phyloP scores from a whole-genome alignment of 495 filamentous ascomycete species.

The Aspergillus olivimuriae region DNA sequence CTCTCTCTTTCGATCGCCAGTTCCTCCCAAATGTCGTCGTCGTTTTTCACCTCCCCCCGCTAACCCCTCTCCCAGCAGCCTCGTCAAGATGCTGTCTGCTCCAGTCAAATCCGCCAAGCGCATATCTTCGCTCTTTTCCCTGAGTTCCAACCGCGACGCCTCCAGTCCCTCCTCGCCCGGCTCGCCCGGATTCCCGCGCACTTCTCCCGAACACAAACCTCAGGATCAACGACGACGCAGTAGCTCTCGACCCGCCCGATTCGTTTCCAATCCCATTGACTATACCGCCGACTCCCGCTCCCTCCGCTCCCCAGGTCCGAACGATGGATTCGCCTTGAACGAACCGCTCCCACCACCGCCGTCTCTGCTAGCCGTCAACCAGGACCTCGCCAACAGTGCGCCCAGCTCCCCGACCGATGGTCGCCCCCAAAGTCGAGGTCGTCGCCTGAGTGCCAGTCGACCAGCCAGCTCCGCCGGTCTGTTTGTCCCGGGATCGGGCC shows the following conservation, averaged over 20 bases:
- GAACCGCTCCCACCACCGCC: constrained; percentile 35
- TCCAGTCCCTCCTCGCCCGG: constrained; percentile 22
- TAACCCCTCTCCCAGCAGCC: constrained; percentile 4
- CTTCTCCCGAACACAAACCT: constrained; percentile 18
- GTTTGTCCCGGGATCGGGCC: constrained; percentile 29
- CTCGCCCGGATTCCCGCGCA: constrained; percentile 18
- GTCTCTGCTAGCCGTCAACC: constrained; percentile 36
- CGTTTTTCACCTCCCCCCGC: constrained; percentile 4
- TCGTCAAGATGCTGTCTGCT: constrained; percentile 38
- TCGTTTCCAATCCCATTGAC: constrained; percentile 31
- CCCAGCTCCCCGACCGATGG: constrained; percentile 26
- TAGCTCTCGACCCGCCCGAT: constrained; percentile 31
- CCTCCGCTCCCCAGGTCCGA: constrained; percentile 18
- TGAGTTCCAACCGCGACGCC: constrained; percentile 33
- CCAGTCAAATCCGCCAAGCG: constrained; percentile 45
- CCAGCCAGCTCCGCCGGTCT: constrained; percentile 33
- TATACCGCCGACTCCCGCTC: constrained; percentile 24
- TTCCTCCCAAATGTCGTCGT: constrained; percentile 6
- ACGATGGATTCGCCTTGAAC: constrained; percentile 29
- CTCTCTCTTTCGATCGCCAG: constrained; percentile 6
- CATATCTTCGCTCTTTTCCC: constrained; percentile 43
- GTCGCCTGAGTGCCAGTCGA: constrained; percentile 27
- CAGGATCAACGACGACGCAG: constrained; percentile 25
- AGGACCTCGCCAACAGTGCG: constrained; percentile 32
- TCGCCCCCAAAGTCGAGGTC: constrained; percentile 36